Evolutionary conservation across 2,329 filamentous ascomycete species (phyloP).

Genomic region (Microdochium bolleyi): DNA sequence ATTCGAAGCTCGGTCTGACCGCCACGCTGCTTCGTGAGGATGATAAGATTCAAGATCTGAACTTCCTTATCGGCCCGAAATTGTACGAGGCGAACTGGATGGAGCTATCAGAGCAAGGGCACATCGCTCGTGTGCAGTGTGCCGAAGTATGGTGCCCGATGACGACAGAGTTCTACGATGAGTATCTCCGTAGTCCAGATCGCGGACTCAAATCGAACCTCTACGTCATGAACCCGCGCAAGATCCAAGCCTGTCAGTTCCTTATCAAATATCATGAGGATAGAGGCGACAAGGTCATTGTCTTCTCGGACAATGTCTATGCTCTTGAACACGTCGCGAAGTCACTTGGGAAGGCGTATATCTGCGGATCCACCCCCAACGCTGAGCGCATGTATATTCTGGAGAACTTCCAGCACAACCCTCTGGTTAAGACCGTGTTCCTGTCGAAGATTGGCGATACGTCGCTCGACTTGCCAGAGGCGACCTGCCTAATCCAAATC

Average conservation of each 20-base stretch:
- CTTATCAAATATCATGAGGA: conserved; percentile 97
- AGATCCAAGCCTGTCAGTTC: conserved; percentile 95
- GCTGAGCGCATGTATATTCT: conserved; percentile 79
- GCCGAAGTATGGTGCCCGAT: conserved; percentile 99
- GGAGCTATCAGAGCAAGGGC: conserved; percentile 92
- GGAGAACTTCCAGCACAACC: conserved; percentile 92
- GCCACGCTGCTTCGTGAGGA: conserved; percentile 93
- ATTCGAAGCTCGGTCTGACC: conserved; percentile 90
- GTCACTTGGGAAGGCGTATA: conserved; percentile 79
- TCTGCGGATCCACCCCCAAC: conserved; percentile 83
- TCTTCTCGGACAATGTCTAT: conserved; percentile 97
- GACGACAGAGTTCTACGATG: conserved; percentile 96
- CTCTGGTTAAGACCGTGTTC: conserved; percentile 85
- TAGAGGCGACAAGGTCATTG: conserved; percentile 93
- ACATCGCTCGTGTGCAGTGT: conserved; percentile 95
- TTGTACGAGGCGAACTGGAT: conserved; percentile 99
- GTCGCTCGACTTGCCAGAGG: conserved; percentile 92
- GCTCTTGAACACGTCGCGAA: conserved; percentile 79
- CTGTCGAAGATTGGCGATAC: conserved; percentile 97
- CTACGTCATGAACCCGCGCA: conserved; percentile 95
- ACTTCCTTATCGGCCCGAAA: conserved; percentile 95
- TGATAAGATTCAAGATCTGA: conserved; percentile 95
- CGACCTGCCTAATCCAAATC: conserved; percentile 94
- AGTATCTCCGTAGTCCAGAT: conserved; percentile 60
- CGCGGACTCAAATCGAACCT: conserved; percentile 38